Base-by-base conservation (phyloP, 1,139 yeast species). In the Wickerhamiella pararugosa region DNA sequence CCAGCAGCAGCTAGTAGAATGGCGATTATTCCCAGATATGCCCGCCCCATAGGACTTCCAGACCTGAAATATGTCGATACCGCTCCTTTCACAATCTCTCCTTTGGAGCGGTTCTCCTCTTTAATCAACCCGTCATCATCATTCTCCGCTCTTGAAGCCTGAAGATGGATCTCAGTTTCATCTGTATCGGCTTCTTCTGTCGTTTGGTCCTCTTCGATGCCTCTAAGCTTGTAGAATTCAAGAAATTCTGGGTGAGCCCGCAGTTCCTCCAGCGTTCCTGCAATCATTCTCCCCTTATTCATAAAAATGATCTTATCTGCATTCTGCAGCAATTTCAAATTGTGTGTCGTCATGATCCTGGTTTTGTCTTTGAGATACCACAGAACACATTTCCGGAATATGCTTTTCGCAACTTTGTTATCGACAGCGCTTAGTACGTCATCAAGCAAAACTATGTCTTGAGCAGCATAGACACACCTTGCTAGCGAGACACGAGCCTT, bases 401-500 rank as follows among this genome's bases (percentile, higher is more conserved):
- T 81, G 53, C 78, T 81, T 50, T 75, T 77, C 36, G 94, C 94
- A 26, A 84, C 95, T 55, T 82, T 76, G 6, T 94, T 83, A 65
- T 86, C 96, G 9, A 86, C 95, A 2, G 95, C 96, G 62, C 86
- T 76, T 46, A 86, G 66, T 5, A 84, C 92, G 60, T 86, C 96
- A 56, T 86, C 96, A 47, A 86, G 65, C 45, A 86, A 60, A 25
- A 82, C 64, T 34, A 80, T 75, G 46, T 79, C 84, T 29, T 69
- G 64, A 44, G 73, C 66, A 34, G 79, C 75, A 58, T 86, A 86
- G 3, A 81, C 86, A 2, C 94, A 81, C 53, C 95, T 71, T 1
- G 95, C 95, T 45, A 86, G 65, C 52, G 78, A 79, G 51, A 83
- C 73, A 55, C 94, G 70, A 1, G 94, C 93, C 62, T 86, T 86